Base-by-base conservation (phyloP, 306 rosid species). In the Prunus mira region DNA sequence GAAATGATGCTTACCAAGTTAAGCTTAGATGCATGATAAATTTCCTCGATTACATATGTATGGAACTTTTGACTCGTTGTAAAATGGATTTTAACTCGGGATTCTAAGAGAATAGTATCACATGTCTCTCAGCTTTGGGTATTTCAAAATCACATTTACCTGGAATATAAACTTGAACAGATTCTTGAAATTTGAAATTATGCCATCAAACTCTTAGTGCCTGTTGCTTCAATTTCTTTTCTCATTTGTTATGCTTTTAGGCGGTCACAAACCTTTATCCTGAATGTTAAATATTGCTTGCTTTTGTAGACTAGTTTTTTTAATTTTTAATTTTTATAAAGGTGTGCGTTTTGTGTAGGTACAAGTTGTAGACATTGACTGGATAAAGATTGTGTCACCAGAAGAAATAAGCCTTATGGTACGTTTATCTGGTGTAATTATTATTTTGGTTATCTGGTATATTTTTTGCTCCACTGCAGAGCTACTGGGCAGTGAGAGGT, bases 361-460 rank as follows among this genome's bases (percentile, higher is more conserved):
- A 74, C 96, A 88, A 86, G 98, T 94, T 86, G 96, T 89, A 12
- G 97, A 92, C 84, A 78, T 92, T 43, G 96, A 94, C 72, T 92
- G 98, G 98, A 88, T 94, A 68, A 86, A 82, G 88, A 87, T 94
- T 75, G 74, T 65, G 7, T 83, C 97, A 46, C 88, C 84, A 69
- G 93, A 87, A 75, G 96, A 89, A 80, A 86, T 91, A 74, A 89
- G 89, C 89, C 82, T 94, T 30, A 85, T 92, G 95, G 98, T 93
- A 82, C 57, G 84, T 72, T 69, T 67, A 85, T 54, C 62, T 12
- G 10, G 12, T 32, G 62, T 45, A 19, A n/a, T n/a, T 19, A 6
- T 46, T 18, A 13, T 8, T 34, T 41, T 20, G 10, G 27, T 28
- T 49, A 28, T 58, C 27, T 8, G 38, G 18, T 30, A 10, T 30